Evolutionary conservation across 305 asterid genomes (phyloP).

Genomic region (Fraxinus sp.): DNA sequence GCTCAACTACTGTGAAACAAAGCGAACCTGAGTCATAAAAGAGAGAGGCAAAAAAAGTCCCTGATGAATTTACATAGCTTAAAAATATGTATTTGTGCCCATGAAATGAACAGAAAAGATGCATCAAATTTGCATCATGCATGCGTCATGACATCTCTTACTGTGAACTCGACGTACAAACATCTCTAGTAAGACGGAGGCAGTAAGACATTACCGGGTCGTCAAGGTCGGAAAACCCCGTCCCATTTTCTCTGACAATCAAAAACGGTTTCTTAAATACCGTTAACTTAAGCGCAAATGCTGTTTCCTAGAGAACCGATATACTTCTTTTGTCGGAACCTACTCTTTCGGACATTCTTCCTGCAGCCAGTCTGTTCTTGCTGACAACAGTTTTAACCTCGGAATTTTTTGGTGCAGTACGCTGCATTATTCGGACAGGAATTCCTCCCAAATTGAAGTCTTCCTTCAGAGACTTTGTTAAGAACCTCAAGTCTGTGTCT

Average conservation of each 20-base stretch:
- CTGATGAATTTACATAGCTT: background rate
- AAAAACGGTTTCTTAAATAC: background rate
- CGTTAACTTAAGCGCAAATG: background rate
- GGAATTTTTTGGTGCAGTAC: conserved; percentile 37
- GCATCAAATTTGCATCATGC: background rate
- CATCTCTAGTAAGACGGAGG: background rate
- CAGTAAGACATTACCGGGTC: background rate
- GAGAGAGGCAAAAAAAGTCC: background rate
- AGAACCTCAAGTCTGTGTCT: conserved; percentile 77
- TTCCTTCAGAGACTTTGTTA: conserved; percentile 76
- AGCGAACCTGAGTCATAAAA: background rate
- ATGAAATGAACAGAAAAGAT: background rate
- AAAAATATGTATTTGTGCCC: background rate
- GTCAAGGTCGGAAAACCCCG: background rate
- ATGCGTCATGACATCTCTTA: background rate
- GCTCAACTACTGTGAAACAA: background rate
- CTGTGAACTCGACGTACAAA: background rate
- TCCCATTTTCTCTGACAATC: background rate
- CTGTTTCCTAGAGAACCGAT: conserved; percentile 29
- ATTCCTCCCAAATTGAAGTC: conserved; percentile 94
- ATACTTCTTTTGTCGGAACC: conserved; percentile 59
- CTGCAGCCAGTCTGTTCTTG: conserved; percentile 39
- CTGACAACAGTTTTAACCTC: conserved; percentile 27
- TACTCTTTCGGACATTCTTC: conserved; percentile 38
- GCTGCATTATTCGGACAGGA: conserved; percentile 82